phyloP scores from a whole-genome alignment of 345 rosid genomes.

The Populus euphratica region DNA sequence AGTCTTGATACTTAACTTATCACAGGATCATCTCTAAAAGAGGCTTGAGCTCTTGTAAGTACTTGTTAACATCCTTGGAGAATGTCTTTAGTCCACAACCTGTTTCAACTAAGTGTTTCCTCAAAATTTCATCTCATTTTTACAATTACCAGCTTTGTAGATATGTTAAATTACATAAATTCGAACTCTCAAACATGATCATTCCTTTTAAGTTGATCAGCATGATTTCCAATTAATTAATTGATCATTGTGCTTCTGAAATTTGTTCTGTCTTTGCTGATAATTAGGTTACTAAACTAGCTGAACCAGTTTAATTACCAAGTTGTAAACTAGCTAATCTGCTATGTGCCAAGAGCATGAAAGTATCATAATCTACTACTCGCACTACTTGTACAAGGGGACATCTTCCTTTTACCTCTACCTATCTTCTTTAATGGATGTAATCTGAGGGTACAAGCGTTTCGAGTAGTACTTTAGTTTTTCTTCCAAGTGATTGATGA shows the following conservation, averaged over 20 bases:
- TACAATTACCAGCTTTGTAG: background rate
- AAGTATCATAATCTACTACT: background rate
- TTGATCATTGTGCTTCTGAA: background rate
- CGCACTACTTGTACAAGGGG: no score
- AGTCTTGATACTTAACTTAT: background rate
- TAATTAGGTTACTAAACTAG: background rate
- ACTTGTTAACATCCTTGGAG: background rate
- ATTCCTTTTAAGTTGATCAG: background rate
- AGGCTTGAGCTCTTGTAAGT: background rate
- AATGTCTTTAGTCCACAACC: no score
- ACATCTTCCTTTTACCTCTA: slow-evolving; percentile 1
- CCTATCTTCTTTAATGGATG: slow-evolving; percentile 13
- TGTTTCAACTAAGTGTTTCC: background rate
- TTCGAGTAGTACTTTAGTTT: background rate
- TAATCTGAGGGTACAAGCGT: slow-evolving; percentile 3
- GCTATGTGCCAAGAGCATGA: background rate
- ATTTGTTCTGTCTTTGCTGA: background rate
- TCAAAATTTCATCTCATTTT: background rate
- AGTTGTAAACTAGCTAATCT: background rate
- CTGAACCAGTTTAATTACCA: background rate
- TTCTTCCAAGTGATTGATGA: slow-evolving; percentile 7
- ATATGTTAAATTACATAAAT: background rate
- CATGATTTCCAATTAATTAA: background rate
- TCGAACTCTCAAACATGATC: background rate
- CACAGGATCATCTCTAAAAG: background rate